A percentile compares a stretch with the other conserved stretches of the same genome.
These are phyloP conservation scores for Colletotrichum trifolii DNA, from an alignment of 2,329 filamentous ascomycete genomes.

Conservation along the genomic window DNA sequence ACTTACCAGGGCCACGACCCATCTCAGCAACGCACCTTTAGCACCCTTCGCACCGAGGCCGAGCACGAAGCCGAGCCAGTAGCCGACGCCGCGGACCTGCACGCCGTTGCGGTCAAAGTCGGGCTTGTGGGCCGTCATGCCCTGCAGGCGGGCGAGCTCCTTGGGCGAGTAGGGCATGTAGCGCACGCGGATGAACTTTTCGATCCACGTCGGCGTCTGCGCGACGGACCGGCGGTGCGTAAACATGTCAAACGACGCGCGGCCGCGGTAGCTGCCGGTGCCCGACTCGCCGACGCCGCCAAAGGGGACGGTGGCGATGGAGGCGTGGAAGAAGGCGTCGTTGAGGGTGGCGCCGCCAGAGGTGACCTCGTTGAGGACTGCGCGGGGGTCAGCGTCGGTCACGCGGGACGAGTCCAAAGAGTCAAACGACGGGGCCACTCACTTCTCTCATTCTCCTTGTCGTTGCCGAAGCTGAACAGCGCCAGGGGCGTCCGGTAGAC, in stretches of 20 bases:
- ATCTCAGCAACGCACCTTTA: constrained; percentile 63
- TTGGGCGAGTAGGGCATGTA: constrained; percentile 70
- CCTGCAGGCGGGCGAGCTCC: constrained; percentile 57
- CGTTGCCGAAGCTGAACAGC: constrained; percentile 86
- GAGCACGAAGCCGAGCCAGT: constrained; percentile 64
- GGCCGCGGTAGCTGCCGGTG: constrained; percentile 80
- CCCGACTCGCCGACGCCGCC: constrained; percentile 87
- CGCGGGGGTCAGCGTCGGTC: constrained; percentile 32
- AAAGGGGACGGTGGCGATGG: constrained; percentile 78
- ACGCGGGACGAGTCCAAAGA: neutral
- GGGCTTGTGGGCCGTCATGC: constrained; percentile 58
- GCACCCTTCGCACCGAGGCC: constrained; percentile 61
- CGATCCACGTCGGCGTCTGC: constrained; percentile 74
- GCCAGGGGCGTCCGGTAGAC: constrained; percentile 87
- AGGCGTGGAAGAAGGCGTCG: constrained; percentile 67
- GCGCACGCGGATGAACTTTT: constrained; percentile 73
- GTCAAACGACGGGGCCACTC: constrained; percentile 42
- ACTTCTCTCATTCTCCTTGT: constrained; percentile 81
- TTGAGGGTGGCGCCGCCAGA: constrained; percentile 76
- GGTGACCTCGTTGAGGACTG: constrained; percentile 70
- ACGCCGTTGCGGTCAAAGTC: constrained; percentile 72
- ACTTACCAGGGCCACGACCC: constrained; percentile 57
- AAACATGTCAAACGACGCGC: constrained; percentile 76
- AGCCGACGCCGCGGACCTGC: constrained; percentile 60
- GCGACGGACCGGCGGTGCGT: constrained; percentile 69